phyloP scores from a whole-genome alignment of 345 rosid species.

The Cochlearia excelsa region DNA sequence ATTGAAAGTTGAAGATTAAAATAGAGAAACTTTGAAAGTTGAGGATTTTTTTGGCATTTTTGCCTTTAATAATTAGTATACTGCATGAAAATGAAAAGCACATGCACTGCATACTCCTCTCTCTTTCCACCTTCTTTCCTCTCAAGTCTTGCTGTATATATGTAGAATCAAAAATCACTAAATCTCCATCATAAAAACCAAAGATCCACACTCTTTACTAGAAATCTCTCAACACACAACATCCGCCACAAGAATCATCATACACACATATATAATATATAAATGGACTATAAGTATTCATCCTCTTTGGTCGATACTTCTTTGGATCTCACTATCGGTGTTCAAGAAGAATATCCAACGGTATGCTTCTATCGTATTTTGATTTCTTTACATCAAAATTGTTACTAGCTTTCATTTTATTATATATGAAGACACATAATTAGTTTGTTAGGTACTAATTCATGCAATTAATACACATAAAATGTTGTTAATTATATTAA shows the following conservation, averaged over 20 bases:
- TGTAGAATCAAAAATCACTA: constrained; percentile 10
- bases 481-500: neutral
- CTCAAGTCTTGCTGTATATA: constrained; percentile 23
- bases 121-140: constrained; percentile 47
- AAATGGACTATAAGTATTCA: constrained; percentile 46
- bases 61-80: neutral
- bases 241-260: constrained; percentile 17
- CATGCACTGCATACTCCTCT: constrained; percentile 21
- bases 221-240: too few relatives aligned
- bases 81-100: constrained; percentile 35
- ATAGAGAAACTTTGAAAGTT: too few relatives aligned
- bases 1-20: too few relatives aligned
- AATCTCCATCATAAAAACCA: constrained; percentile 8
- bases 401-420: constrained; percentile 5
- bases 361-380: constrained; percentile 26
- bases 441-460: constrained; percentile 8
- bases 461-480: constrained; percentile 6
- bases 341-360: constrained; percentile 36
- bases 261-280: neutral
- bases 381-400: constrained; percentile 1
- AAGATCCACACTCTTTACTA: constrained; percentile 25
- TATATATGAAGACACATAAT: too few relatives aligned
- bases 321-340: constrained; percentile 50
- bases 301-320: constrained; percentile 52
- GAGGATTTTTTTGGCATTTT: too few relatives aligned